phyloP scores from a whole-genome alignment of 2,329 filamentous ascomycete species.

The Cladophialophora immunda region DNA sequence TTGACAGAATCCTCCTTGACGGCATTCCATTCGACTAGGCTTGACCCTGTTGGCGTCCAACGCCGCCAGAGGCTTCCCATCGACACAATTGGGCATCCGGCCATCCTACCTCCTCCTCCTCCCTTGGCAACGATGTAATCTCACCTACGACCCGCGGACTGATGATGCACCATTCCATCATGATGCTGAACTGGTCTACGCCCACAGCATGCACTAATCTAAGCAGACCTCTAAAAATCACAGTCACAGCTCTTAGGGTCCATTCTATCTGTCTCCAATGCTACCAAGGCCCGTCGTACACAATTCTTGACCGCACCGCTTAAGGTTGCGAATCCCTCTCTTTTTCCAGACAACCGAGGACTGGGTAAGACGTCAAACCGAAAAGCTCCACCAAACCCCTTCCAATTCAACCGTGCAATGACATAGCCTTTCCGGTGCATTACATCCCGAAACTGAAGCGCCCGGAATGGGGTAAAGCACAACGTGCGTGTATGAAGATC shows the following conservation, averaged over 20 bases:
- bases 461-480: neutral
- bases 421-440: slow-evolving; percentile 3
- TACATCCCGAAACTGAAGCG: neutral
- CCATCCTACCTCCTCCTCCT: neutral
- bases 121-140: slow-evolving; percentile 25
- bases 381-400: neutral
- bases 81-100: slow-evolving; percentile 8
- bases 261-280: neutral
- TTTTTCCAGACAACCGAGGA: neutral
- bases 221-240: neutral
- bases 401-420: neutral
- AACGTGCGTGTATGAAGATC: neutral
- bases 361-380: neutral
- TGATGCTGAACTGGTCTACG: neutral
- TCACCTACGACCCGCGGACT: slow-evolving; percentile 3
- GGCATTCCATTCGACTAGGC: neutral
- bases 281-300: neutral
- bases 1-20: neutral
- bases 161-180: slow-evolving; percentile 18
- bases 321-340: neutral
- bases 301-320: neutral
- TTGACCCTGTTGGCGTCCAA: neutral
- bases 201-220: neutral
- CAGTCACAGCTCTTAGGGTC: neutral
- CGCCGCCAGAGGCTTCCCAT: neutral